Evolutionary conservation across 345 rosid species (phyloP), one percentile per base, ranked within the genome.

Genomic region (Diplotaxis tenuifolia): DNA sequence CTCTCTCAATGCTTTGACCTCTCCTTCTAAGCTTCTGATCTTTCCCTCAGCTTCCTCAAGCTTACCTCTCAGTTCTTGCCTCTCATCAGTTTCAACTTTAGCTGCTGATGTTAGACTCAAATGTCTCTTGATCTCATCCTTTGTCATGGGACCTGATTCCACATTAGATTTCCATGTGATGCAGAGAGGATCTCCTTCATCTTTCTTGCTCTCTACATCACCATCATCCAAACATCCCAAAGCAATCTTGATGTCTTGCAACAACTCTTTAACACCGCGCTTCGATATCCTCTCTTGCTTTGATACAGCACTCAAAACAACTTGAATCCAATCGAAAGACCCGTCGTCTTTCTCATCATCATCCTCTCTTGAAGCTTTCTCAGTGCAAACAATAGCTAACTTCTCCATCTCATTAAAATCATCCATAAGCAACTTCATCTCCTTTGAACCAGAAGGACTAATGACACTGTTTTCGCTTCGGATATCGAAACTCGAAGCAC

Each of bases 301-400:
- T 20, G 78, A 64, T 60, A 95, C 82, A 77, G 97, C 96, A 16
- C 81, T 84, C 77, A 95, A 70, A 54, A 92, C 96, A 52, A 79
- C 96, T 84, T 92, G 97, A 77, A 95, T 93, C 99, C 99, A 95
- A 61, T 90, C 94, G 38, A 87, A 92, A 59, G 90, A 75, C 58
- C 71, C 68, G 32, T 79, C 85, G 19, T 71, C 49, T 16, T 80
- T 45, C 50, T 45, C 50, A 42, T 0, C 79, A 11, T 79, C 76
- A n/a, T 7, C 54, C 31, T 29, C 81, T 78, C 68, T 83, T 42
- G 84, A 62, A 65, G 78, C 67, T 55, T 67, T 57, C 67, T 79
- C 87, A 18, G 55, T 60, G 62, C 91, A 86, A 57, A 94, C 90
- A 53, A 92, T 77, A 23, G 96, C 96, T 69, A 92, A 72, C 72